A percentile compares a stretch with the other conserved stretches of the same genome.
Evolutionary conservation across 306 rosid species (phyloP).

Genomic region (Cucumis sativus): DNA sequence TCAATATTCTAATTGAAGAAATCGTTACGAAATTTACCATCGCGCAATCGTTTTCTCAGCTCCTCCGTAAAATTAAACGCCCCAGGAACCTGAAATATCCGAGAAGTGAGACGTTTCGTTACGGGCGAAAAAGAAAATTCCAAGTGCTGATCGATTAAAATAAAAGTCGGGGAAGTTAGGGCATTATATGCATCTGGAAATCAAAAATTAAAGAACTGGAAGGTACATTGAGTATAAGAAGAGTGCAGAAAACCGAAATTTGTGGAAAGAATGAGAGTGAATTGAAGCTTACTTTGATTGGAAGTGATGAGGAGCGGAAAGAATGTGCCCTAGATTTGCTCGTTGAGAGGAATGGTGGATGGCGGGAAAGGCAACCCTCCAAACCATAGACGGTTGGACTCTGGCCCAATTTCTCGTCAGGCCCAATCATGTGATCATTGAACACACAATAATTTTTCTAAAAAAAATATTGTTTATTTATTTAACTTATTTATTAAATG

Average conservation of each 20-base stretch:
- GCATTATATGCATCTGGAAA: not conserved
- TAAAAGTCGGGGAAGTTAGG: not conserved
- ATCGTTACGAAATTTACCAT: conserved; percentile 15
- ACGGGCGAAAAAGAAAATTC: not conserved
- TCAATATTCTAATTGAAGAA: not conserved
- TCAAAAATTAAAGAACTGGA: not conserved
- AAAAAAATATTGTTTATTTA: no score
- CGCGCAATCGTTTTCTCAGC: conserved; percentile 3
- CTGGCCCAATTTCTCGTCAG: not conserved
- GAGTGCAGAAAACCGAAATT: not conserved
- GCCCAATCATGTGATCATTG: not conserved
- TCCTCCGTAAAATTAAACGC: not conserved
- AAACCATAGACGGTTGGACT: conserved; percentile 1
- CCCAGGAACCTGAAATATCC: not conserved
- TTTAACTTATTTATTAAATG: no score
- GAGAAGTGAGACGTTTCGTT: not conserved
- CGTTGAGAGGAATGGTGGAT: conserved; percentile 1
- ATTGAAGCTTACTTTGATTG: conserved; percentile 1
- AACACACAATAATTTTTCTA: no score
- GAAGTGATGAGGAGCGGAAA: not conserved
- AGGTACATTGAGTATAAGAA: not conserved
- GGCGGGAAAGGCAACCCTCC: conserved; percentile 3
- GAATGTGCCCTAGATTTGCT: conserved; percentile 9
- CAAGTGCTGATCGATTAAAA: not conserved
- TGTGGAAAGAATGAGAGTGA: not conserved